Percentiles rank a stretch among this genome's conserved stretches.
phyloP scores from a whole-genome alignment of 441 rosid genomes.

The Adansonia rubrostipa region DNA sequence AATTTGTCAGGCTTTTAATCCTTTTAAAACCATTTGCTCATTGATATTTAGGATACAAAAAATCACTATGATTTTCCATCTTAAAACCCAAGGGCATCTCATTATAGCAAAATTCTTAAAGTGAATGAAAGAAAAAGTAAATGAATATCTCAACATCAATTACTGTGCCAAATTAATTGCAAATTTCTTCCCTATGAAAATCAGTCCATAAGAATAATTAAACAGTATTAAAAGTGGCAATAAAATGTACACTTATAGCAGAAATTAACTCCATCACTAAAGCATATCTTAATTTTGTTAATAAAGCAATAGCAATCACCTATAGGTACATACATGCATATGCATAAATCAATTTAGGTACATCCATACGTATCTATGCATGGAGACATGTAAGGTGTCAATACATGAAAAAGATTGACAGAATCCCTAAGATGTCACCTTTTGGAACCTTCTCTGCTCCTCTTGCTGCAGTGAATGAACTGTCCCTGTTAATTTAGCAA shows the following conservation, averaged over 20 bases:
- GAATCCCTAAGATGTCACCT: constrained; percentile 50
- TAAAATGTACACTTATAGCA: too few relatives aligned
- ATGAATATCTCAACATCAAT: too few relatives aligned
- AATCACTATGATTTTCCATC: background rate
- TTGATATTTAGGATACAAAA: background rate
- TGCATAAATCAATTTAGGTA: background rate
- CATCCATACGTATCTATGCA: background rate
- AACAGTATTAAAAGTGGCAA: too few relatives aligned
- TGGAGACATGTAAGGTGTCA: background rate
- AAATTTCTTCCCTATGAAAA: too few relatives aligned
- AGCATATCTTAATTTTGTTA: background rate
- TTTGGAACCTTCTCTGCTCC: constrained; percentile 65
- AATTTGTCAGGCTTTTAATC: background rate
- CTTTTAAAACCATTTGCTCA: background rate
- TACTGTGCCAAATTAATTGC: too few relatives aligned
- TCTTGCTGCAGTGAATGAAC: constrained; percentile 64
- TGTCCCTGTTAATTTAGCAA: constrained; percentile 60
- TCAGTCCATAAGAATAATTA: too few relatives aligned
- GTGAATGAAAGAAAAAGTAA: background rate
- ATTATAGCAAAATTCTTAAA: background rate
- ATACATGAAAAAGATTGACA: background rate
- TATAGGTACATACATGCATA: background rate
- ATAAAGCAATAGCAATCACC: background rate
- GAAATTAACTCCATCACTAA: too few relatives aligned
- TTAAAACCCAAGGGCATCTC: background rate